Evolutionary conservation across 805 yeast species (phyloP), one percentile per base, ranked within the genome.

Genomic region (Vanderwaltozyma polyspora): DNA sequence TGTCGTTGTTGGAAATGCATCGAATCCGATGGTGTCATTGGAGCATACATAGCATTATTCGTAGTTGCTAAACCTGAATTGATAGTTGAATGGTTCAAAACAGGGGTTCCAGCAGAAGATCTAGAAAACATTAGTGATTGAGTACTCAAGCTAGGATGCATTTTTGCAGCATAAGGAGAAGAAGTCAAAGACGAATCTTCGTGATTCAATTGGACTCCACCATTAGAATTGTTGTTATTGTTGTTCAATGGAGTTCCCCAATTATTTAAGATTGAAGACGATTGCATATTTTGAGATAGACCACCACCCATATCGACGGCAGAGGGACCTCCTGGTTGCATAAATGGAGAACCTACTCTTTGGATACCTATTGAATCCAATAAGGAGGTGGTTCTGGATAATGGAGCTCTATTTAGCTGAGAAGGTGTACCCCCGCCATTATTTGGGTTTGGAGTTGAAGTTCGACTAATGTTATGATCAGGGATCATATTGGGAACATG

Each of bases 341-440:
- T 12, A 27, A 46, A 49, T 3, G 55, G 53, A 10, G 57, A 51
- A 5, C 43, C 31, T 11, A 50, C 19, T 22, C 54, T 30, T 26
- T 49, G 54, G 19, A 45, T 42, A n/a, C 55, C 53, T 4, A 54
- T 29, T 3, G 48, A 40, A 32, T 52, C 56, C 40, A 50, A 34
- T 28, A 55, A 28, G 3, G 56, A 51, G 3, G 45, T 25, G 3
- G 52, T 36, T 30, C 53, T 46, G 18, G 39, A 29, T 29, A 46
- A 29, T 19, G 48, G 46, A 3, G 31, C 3, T 14, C 29, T 17
- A 26, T 25, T 26, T 8, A 5, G 21, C 10, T 24, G 12, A 5
- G 9, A 10, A 3, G 24, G 29, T 3, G 25, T 28, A 16, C 10
- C 10, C 23, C 23, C n/a, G n/a, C 14, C 17, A 18, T 24, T 30